These are phyloP conservation scores for Stachybotrys chartarum DNA, from an alignment of 2,329 filamentous ascomycete genomes.

Conservation along the genomic window DNA sequence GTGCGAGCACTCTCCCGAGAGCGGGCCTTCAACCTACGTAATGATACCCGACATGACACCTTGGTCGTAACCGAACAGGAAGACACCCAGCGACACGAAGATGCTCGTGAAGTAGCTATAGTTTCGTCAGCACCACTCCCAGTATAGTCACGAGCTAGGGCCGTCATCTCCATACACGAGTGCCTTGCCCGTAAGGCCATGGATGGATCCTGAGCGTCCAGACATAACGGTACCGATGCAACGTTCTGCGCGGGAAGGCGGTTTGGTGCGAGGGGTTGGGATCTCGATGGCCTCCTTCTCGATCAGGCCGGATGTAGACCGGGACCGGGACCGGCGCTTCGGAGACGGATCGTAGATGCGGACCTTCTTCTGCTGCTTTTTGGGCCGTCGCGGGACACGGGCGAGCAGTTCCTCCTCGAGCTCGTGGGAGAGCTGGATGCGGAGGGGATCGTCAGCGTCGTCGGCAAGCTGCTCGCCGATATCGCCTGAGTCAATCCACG, in stretches of 20 bases:
- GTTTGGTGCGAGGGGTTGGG: constrained; percentile 58
- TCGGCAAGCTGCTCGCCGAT: constrained; percentile 84
- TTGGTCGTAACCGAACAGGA: constrained; percentile 85
- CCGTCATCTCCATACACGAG: constrained; percentile 57
- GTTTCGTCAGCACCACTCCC: constrained; percentile 8
- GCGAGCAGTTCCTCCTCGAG: constrained; percentile 56
- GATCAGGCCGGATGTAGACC: constrained; percentile 34
- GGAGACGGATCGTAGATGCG: constrained; percentile 53
- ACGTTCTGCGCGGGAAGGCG: constrained; percentile 60
- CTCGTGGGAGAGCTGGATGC: constrained; percentile 59
- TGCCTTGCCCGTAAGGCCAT: constrained; percentile 93
- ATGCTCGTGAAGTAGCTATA: constrained; percentile 89
- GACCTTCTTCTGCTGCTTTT: constrained; percentile 51
- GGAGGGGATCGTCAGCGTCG: constrained; percentile 74
- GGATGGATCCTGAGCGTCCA: constrained; percentile 65
- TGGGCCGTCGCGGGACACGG: constrained; percentile 36
- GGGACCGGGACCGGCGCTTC: constrained; percentile 26
- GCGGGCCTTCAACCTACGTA: constrained; percentile 35
- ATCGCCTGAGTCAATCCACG: constrained; percentile 93
- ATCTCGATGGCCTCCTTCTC: constrained; percentile 77
- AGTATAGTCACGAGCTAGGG: background rate
- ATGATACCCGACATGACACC: constrained; percentile 77
- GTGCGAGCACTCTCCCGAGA: too few relatives aligned
- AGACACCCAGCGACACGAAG: constrained; percentile 79
- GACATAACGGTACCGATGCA: constrained; percentile 81